Evolutionary conservation across 345 rosid genomes (phyloP), one percentile per base, ranked within the genome.

Genomic region (Populus ilicifolia): DNA sequence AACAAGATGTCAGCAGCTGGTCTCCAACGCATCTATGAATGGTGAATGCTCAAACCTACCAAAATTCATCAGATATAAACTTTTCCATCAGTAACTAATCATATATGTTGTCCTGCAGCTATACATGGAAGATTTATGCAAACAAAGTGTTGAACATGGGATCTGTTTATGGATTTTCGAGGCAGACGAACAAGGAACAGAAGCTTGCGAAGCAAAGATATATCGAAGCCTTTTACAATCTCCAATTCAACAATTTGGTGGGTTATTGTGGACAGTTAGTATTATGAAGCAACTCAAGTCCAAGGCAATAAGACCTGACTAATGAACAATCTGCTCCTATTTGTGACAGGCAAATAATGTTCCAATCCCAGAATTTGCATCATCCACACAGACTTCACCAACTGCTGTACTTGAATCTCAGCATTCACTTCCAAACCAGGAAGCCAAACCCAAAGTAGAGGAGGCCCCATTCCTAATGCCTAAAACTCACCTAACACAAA

Each of bases 61-160:
- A 3, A 30, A 30, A 23, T 11, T 13, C 77, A 63, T 8, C 41
- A 76, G 36, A 50, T 18, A 39, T 50, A 56, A 27, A 50, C 67
- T 68, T 38, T 71, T 39, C 70, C 17, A 23, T 25, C 20, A 9
- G 5, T 48, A n/a, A 73, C 27, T 38, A 2, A 14, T 38, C 10
- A 8, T 72, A 11, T 16, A 1, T 14, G 10, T 67, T 39, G 21
- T 21, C 48, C 30, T 80, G 85, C 85, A 95, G 99, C 88, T 96
- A 96, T 69, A 93, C 98, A 52, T 96, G 99, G 99, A 92, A 96
- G 81, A 89, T 91, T 29, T 91, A 89, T 77, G 93, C 93, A 30
- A 85, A 83, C 63, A 93, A 87, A 82, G 75, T 93, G 85, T 64
- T 93, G 86, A 90, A 87, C 86, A 90, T 96, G 98, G 98, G 97